Base-by-base conservation (phyloP, 768 basidiomycete genomes). In the Dioszegia aurantiaca region DNA sequence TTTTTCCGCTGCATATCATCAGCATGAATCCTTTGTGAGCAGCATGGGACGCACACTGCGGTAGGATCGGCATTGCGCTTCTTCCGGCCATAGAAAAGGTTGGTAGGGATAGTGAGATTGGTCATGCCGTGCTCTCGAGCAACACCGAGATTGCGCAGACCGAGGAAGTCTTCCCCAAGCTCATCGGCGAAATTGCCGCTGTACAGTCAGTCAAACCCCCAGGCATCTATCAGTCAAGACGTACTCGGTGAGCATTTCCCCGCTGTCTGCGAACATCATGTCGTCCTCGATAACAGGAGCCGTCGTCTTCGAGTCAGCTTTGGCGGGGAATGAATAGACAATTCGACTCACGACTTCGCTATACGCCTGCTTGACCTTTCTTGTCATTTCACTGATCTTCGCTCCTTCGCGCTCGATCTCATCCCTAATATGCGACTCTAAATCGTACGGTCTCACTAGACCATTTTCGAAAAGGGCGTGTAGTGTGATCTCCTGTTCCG, bases 391-490 rank as follows among this genome's bases (percentile, higher is more conserved):
- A 1, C 76, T 68, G 21, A 98, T 78, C 47, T 90, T 84, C 9
- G 81, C 75, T 8, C 90, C 89, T 68, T 94, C 86, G 43, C 89
- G 82, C 65, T 90, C 80, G 39, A 98, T 82, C 60, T 95, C 94
- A 60, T 97, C 92, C 47, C 84, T 84, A 71, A 97, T 84, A 72
- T 95, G 92, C 12, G 85, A 82, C 65, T 93, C 90, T 0, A 98
- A 82, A 61, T 89, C 87, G 67, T 85, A 81, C 9, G 91, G 79
- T 55, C 84, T 83, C 0, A 89, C 84, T 6, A 83, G 84, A 4
- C 93, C 93, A 59, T 87, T 89, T 77, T 95, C 90, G 64, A 92
- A 89, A 17, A 97, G 79, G 0, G 90, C 87, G 73, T 94, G 90
- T 1, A 92, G 81, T 36, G 94, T 85, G 31, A 95, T 93, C 85